Conservation (phyloP, 306 rosid species). For the Quercus bicolor region DNA sequence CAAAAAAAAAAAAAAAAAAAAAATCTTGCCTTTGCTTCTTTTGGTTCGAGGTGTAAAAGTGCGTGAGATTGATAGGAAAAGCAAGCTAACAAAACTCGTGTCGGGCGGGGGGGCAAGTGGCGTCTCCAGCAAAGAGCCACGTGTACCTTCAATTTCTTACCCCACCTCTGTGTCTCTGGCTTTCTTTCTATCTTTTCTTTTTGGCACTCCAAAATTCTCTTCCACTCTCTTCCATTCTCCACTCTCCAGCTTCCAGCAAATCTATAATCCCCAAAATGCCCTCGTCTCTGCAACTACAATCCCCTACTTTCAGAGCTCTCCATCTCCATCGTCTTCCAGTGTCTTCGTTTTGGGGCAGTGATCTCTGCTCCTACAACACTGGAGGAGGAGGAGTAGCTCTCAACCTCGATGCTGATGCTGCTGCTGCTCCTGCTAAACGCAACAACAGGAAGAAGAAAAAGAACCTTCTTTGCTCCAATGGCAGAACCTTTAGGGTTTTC, state of each 20-base stretch:
- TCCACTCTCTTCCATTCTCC: conserved; percentile 1
- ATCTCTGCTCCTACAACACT: conserved; percentile 18
- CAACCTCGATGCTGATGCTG: not conserved
- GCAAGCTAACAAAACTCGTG: too few relatives aligned
- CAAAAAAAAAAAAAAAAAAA: too few relatives aligned
- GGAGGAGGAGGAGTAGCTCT: not conserved
- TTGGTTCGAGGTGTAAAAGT: too few relatives aligned
- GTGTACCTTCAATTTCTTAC: conserved; percentile 26
- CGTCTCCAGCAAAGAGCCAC: conserved; percentile 4
- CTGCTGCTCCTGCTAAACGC: not conserved
- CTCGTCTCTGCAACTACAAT: conserved; percentile 51
- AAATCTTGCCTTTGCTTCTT: too few relatives aligned
- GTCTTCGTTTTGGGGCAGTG: conserved; percentile 40
- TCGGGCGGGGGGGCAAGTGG: too few relatives aligned
- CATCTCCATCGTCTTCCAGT: conserved; percentile 6
- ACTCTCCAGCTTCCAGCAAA: not conserved
- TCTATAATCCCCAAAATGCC: conserved; percentile 32
- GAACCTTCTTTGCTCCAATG: conserved; percentile 24
- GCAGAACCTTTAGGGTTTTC: conserved; percentile 35
- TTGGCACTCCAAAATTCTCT: too few relatives aligned
- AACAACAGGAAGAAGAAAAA: not conserved
- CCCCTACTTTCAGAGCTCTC: conserved; percentile 28
- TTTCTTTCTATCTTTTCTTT: too few relatives aligned
- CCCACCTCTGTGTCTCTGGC: conserved; percentile 10
- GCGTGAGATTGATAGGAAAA: too few relatives aligned